Evolutionary conservation across 129 eudicot genomes (phyloP), one percentile per base, ranked within the genome.

Genomic region (Artemisia annua): DNA sequence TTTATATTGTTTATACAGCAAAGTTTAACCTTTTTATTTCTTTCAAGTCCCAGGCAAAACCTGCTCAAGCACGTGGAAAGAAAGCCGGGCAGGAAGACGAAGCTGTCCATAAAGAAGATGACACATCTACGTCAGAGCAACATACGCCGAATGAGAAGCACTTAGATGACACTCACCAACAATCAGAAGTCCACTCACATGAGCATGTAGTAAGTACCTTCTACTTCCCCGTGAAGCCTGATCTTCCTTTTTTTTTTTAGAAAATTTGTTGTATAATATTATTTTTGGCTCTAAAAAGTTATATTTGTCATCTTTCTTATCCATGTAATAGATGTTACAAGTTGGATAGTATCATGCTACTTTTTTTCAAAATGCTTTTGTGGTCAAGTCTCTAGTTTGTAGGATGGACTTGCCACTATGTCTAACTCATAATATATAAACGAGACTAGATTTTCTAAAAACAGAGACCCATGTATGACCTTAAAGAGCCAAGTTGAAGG

Each of bases 61-160:
- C 89, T 75, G 69, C 80, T 64, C 97, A 86, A 73, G 66, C 81
- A 66, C 89, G 97, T 74, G 87, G 65, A 44, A 88, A 87, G 78
- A 94, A 83, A 78, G 76, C 68, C 66, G 95, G 90, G 62, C 91
- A 82, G 67, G 98, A 86, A 54, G 87, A 85, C 48, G 96, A 94
- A 44, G 61, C 67, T 49, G 75, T 54, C 58, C 51, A 66, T 44
- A 88, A 84, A 72, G 96, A 82, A 82, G 92, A 86, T 30, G 97
- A 78, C 32, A 75, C 86, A 28, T 83, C 78, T 56, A 80, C 83
- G 10, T 69, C 85, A 49, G 97, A 90, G 75, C 86, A 76, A 69
- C 87, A 79, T 39, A 71, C 68, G 12, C 56, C 24, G 49, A 90
- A 79, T 73, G 91, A 89, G 71, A 85, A 85, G 70, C 78, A 70